These are phyloP conservation scores for Psidium guajava DNA, from an alignment of 345 rosid genomes.

Conservation along the genomic window DNA sequence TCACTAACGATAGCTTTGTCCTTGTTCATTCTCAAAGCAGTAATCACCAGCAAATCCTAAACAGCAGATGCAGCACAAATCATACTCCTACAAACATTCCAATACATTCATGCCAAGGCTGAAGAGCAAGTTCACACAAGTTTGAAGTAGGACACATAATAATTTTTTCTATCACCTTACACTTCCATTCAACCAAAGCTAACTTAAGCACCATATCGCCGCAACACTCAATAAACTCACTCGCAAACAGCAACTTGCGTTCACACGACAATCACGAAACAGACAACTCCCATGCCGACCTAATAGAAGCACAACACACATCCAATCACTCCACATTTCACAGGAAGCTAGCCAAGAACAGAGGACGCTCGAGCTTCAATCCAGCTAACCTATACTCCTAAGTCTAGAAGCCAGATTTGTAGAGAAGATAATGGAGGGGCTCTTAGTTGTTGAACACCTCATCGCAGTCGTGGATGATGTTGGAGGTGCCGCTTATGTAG, in stretches of 20 bases:
- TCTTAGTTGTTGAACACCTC: slow-evolving; percentile 99
- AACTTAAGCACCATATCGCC: background rate
- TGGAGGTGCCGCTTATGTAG: slow-evolving; percentile 96
- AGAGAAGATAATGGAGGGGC: slow-evolving; percentile 90
- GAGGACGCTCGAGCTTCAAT: background rate
- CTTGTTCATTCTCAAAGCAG: background rate
- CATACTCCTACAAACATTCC: background rate
- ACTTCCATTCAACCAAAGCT: background rate
- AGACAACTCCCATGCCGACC: background rate
- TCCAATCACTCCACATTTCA: background rate
- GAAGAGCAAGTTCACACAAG: background rate
- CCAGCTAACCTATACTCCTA: slow-evolving; percentile 81
- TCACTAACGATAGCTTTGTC: background rate
- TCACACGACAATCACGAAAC: background rate
- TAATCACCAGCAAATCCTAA: background rate
- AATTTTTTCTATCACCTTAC: background rate
- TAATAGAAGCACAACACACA: background rate
- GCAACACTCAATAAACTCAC: background rate
- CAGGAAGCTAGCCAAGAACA: background rate
- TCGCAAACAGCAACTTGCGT: background rate
- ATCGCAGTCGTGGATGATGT: slow-evolving; percentile 94
- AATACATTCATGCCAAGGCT: background rate
- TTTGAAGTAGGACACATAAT: background rate
- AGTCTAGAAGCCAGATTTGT: slow-evolving; percentile 87
- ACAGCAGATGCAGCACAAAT: background rate